Evolutionary conservation across 2,329 filamentous ascomycete species (phyloP), one percentile per base, ranked within the genome.

Genomic region (Blastomyces parvus): DNA sequence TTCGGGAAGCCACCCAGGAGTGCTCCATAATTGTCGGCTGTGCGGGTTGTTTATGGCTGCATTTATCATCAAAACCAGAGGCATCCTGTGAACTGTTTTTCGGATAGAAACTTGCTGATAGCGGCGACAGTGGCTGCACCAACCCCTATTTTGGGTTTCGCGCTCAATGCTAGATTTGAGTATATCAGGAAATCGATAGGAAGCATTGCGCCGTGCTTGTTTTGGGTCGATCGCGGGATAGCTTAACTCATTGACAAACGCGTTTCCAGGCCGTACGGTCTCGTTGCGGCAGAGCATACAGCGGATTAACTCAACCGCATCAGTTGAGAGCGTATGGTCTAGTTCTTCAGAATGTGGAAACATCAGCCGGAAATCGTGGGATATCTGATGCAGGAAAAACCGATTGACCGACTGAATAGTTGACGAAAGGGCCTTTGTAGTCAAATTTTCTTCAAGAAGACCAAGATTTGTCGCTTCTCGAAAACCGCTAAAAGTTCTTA

Each of bases 81-180:
- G 93, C 65, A 96, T 84, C 50, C 83, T 86, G 68, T 90, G 88
- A 3, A 97, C 88, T 0, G 88, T 89, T 72, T 95, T 96, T 65
- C 90, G 84, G 25, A 91, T 95, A 13, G 88, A 85, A 61, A 97
- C 85, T 61, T 89, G 89, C 74, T 96, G 91, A 73, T 99, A 97
- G 30, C 91, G 85, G 68, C 91, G 89, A 73, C 95, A 99, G 71
- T 88, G 86, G 67, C 88, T 88, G 73, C 94, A 99, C 92, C 92
- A 99, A 7, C 94, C 94, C 70, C 93, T 86, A 55, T 89, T 91
- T 57, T 90, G 90, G 13, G 89, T 89, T 73, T 97, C 91, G 61
- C 91, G 83, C 76, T 97, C 93, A 38, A 99, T 88, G 67, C 91
- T 96, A 61, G 86, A 86, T 74, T 97, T 96, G n/a, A 99, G 79